phyloP scores from a whole-genome alignment of 805 yeast genomes.

The Debaryomyces tyrocola region DNA sequence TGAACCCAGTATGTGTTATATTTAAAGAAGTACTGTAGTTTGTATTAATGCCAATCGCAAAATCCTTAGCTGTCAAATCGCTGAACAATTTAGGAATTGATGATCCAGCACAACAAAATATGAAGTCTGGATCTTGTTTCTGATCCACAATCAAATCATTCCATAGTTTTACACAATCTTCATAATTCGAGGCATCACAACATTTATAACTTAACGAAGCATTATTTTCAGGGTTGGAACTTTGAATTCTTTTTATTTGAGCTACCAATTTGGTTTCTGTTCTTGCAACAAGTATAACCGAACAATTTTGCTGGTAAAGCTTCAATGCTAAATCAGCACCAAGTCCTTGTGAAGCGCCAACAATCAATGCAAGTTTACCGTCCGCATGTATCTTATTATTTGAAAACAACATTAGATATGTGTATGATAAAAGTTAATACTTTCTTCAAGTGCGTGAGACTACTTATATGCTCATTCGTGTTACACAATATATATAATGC shows the following conservation, averaged over 20 bases:
- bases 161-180: conserved; percentile 48
- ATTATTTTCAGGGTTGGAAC: conserved; percentile 16
- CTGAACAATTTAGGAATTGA: conserved; percentile 76
- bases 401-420: conserved; percentile 3
- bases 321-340: conserved; percentile 76
- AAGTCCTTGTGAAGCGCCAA: conserved; percentile 94
- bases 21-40: conserved; percentile 76
- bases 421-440: background rate
- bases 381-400: conserved; percentile 30
- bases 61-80: conserved; percentile 59
- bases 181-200: conserved; percentile 67
- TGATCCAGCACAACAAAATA: conserved; percentile 86
- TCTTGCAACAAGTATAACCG: conserved; percentile 76
- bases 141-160: conserved; percentile 20
- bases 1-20: conserved; percentile 64
- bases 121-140: conserved; percentile 60
- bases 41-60: conserved; percentile 59
- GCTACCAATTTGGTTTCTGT: conserved; percentile 57
- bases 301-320: conserved; percentile 54
- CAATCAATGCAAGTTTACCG: conserved; percentile 63
- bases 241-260: conserved; percentile 47
- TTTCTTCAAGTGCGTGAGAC: no score
- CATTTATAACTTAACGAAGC: conserved; percentile 42
- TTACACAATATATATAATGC: no score
- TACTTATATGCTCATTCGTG: no score